phyloP scores from a whole-genome alignment of 139 green algal genomes.

The Haematococcus sp. region DNA sequence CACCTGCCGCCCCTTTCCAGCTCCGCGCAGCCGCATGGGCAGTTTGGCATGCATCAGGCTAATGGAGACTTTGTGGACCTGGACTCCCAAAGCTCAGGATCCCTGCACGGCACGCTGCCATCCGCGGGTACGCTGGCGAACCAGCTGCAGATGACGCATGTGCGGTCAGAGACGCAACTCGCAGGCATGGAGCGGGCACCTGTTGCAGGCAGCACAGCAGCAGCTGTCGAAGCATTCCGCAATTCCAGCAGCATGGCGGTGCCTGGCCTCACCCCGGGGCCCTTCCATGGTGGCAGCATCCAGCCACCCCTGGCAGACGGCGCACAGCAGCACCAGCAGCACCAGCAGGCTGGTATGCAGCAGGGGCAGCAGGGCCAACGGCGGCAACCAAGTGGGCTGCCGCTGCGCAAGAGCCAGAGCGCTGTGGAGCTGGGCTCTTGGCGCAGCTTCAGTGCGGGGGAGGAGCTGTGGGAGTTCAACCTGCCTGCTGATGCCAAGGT shows the following conservation, averaged over 20 bases:
- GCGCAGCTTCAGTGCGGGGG: constrained; percentile 11
- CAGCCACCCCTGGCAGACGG: too few relatives aligned
- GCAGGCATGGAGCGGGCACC: neutral
- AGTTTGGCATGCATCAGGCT: too few relatives aligned
- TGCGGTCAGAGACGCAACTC: constrained; percentile 1
- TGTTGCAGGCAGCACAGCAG: neutral
- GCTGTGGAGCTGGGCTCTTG: constrained; percentile 36
- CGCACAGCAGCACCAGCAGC: too few relatives aligned
- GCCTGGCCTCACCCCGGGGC: too few relatives aligned
- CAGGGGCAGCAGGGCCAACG: too few relatives aligned
- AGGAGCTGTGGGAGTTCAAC: too few relatives aligned
- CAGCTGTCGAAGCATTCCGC: constrained; percentile 6
- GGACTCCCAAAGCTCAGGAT: neutral
- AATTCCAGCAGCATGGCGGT: too few relatives aligned
- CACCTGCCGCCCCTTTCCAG: too few relatives aligned
- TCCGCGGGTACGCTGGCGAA: neutral
- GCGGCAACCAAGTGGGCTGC: constrained; percentile 1
- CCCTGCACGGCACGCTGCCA: neutral
- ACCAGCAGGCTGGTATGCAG: too few relatives aligned
- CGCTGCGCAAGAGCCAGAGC: constrained; percentile 33
- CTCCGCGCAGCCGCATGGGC: too few relatives aligned
- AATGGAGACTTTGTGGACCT: neutral
- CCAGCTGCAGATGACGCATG: constrained; percentile 9
- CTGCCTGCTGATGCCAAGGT: neutral
- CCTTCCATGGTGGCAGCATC: too few relatives aligned